Percentiles rank a stretch among this genome's conserved stretches.
phyloP scores from a whole-genome alignment of 2,329 filamentous ascomycete species.

The Teratosphaeria gauchensis region DNA sequence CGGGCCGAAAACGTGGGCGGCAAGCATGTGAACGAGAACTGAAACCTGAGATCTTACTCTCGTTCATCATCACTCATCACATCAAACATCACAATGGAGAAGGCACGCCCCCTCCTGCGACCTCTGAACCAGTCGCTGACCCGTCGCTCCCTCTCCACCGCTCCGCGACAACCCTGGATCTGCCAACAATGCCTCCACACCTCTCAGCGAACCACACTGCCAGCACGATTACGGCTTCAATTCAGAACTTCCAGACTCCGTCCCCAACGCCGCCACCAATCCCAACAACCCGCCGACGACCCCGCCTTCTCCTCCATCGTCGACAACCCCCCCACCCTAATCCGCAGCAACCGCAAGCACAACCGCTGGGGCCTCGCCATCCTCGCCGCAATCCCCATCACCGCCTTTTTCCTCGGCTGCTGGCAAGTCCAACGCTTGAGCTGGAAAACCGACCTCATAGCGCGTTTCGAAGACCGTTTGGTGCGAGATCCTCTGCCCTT shows the following conservation, averaged over 20 bases:
- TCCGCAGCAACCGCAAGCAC: constrained; percentile 65
- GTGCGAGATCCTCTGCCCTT: constrained; percentile 77
- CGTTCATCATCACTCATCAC: not conserved
- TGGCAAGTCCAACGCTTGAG: constrained; percentile 91
- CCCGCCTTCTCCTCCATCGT: constrained; percentile 76
- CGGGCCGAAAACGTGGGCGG: not conserved
- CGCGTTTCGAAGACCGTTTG: constrained; percentile 84
- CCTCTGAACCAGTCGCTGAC: constrained; percentile 1
- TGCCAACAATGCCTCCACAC: constrained; percentile 27
- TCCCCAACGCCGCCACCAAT: constrained; percentile 26
- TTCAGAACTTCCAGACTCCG: constrained; percentile 7
- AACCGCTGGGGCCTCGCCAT: constrained; percentile 35
- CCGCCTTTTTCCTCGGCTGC: constrained; percentile 78
- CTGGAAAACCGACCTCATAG: constrained; percentile 90
- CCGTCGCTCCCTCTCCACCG: constrained; percentile 2
- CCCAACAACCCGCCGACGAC: constrained; percentile 54
- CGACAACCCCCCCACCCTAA: constrained; percentile 72
- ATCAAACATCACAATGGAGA: constrained; percentile 9
- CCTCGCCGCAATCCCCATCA: constrained; percentile 68
- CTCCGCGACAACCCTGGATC: constrained; percentile 9
- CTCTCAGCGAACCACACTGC: not conserved
- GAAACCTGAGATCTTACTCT: not conserved
- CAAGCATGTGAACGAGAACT: constrained; percentile 1
- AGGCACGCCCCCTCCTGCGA: constrained; percentile 11
- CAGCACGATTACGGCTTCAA: not conserved